phyloP scores from a whole-genome alignment of 78 protist species.

The Cavenderia fasciculata region DNA sequence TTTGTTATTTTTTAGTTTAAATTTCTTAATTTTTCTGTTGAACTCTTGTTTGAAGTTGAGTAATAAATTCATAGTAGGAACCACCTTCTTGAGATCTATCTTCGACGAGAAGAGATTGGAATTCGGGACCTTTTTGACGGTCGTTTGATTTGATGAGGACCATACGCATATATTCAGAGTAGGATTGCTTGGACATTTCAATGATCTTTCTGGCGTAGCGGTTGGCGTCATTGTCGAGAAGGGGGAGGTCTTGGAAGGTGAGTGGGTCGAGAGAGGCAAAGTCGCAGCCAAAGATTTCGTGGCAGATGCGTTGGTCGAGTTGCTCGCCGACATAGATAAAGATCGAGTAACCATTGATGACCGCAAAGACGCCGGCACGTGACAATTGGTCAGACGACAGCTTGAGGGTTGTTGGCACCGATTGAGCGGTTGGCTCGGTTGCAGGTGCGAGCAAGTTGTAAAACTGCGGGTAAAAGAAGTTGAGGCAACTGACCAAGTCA shows the following conservation, averaged over 20 bases:
- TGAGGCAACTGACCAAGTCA: conserved; percentile 40
- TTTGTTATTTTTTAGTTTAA: no score
- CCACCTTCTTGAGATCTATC: conserved; percentile 77
- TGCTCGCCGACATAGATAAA: conserved; percentile 58
- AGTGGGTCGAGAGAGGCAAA: background rate
- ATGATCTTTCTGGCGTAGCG: conserved; percentile 50
- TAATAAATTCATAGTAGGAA: conserved; percentile 69
- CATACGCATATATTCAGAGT: conserved; percentile 7
- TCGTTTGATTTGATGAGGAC: background rate
- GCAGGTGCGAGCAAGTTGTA: conserved; percentile 18
- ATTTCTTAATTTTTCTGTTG: conserved; percentile 4
- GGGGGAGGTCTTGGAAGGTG: conserved; percentile 51
- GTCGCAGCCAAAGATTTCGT: conserved; percentile 56
- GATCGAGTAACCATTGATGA: conserved; percentile 53
- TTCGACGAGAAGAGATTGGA: conserved; percentile 36
- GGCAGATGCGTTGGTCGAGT: background rate
- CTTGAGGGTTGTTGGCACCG: conserved; percentile 18
- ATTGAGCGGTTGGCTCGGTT: background rate
- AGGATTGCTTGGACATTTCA: conserved; percentile 4
- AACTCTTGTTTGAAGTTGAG: conserved; percentile 63
- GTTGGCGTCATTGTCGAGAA: conserved; percentile 18
- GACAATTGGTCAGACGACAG: conserved; percentile 43
- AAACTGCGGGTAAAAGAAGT: conserved; percentile 75
- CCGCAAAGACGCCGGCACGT: conserved; percentile 19
- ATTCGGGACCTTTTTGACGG: conserved; percentile 18